These are phyloP conservation scores for Daldinia bambusicola DNA, from an alignment of 495 filamentous ascomycete species.

Conservation along the genomic window DNA sequence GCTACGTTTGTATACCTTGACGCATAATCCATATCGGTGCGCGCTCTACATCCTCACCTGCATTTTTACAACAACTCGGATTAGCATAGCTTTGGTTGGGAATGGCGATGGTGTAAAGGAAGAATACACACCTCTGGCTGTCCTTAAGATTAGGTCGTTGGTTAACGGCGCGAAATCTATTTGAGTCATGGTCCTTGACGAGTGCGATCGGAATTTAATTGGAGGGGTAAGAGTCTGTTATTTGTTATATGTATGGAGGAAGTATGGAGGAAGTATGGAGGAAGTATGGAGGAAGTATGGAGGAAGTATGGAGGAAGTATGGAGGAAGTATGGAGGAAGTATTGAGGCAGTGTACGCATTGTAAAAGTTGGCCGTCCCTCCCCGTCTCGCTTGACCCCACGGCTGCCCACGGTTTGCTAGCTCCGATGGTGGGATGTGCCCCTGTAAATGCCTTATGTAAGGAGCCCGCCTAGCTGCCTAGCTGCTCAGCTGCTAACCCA, in stretches of 20 bases:
- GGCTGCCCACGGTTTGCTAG: slow-evolving; percentile 31
- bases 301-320: background rate
- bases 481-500: too few relatives aligned
- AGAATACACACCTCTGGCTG: slow-evolving; percentile 76
- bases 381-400: slow-evolving; percentile 22
- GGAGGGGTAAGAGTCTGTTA: background rate
- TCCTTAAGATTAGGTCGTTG: slow-evolving; percentile 90
- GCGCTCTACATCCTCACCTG: slow-evolving; percentile 88
- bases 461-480: background rate
- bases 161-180: slow-evolving; percentile 77
- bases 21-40: slow-evolving; percentile 99
- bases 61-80: slow-evolving; percentile 36
- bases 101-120: slow-evolving; percentile 8
- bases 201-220: slow-evolving; percentile 5
- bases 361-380: background rate
- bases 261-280: background rate
- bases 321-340: background rate
- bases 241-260: background rate
- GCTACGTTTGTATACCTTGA: slow-evolving; percentile 70
- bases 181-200: slow-evolving; percentile 59
- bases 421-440: slow-evolving; percentile 40
- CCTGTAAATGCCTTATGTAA: slow-evolving; percentile 20
- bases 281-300: background rate
- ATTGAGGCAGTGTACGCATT: background rate
- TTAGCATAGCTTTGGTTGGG: slow-evolving; percentile 49